Percentiles rank a stretch among this genome's conserved stretches.
These are phyloP conservation scores for Eucalyptus cladocalyx DNA, from an alignment of 345 rosid species.

Conservation along the genomic window DNA sequence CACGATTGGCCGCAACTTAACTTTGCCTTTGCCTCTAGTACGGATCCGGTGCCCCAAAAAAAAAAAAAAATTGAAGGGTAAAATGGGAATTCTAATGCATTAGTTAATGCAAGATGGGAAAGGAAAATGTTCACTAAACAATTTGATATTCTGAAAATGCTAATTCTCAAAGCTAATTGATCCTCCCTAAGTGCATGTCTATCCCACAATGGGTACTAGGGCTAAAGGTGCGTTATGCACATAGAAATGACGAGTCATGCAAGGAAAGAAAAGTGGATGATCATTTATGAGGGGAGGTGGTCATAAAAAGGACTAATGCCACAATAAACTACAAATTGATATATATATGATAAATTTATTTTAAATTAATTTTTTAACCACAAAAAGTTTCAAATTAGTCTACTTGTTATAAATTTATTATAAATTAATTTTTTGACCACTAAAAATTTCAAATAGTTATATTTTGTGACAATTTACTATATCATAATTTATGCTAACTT, in stretches of 20 bases:
- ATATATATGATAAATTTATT: no score
- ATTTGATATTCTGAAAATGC: not conserved
- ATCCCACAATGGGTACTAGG: not conserved
- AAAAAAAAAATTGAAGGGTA: not conserved
- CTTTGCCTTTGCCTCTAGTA: not conserved
- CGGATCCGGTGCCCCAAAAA: not conserved
- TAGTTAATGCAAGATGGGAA: not conserved
- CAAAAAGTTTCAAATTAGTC: rapidly evolving
- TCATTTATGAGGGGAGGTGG: not conserved
- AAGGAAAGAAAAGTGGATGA: not conserved
- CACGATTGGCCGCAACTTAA: not conserved
- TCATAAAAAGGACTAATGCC: rapidly evolving
- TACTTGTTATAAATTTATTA: no score
- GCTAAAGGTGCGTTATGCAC: rapidly evolving
- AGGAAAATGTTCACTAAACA: not conserved
- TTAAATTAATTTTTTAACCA: rapidly evolving
- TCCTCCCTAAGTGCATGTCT: not conserved
- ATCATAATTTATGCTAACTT: rapidly evolving
- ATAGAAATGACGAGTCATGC: not conserved
- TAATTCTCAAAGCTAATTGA: not conserved
- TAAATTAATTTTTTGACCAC: rapidly evolving
- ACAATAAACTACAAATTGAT: rapidly evolving
- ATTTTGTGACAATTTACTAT: no score
- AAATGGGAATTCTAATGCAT: not conserved
- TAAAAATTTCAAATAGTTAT: no score